A percentile compares a stretch with the other conserved stretches of the same genome.
Conservation (phyloP, 1,139 yeast species). For the Saccharomyces hybrid region DNA sequence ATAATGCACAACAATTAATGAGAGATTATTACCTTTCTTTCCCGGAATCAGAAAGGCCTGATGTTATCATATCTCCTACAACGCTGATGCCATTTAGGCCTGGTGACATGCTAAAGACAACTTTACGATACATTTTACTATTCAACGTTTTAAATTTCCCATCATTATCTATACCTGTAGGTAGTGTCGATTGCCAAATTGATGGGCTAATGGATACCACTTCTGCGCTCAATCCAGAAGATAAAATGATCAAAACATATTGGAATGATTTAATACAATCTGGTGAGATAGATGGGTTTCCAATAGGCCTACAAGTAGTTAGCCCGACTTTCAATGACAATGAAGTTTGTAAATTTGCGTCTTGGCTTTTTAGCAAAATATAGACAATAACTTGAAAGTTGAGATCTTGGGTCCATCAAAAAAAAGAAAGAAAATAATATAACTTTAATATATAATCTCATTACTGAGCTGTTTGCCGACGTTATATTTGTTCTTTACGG, state of each 20-base stretch:
- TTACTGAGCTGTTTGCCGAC: constrained; percentile 10
- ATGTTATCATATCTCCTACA: constrained; percentile 9
- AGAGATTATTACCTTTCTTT: constrained; percentile 12
- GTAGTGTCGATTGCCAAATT: constrained; percentile 37
- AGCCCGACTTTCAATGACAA: constrained; percentile 43
- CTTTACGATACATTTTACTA: constrained; percentile 38
- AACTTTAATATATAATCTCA: constrained; percentile 15
- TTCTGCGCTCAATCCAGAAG: constrained; percentile 27
- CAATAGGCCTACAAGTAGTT: constrained; percentile 41
- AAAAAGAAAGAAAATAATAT: neutral
- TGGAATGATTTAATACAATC: constrained; percentile 32
- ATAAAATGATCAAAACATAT: constrained; percentile 27
- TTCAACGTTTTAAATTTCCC: constrained; percentile 48
- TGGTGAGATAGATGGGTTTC: constrained; percentile 38
- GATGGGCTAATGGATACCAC: constrained; percentile 32
- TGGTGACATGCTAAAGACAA: constrained; percentile 23
- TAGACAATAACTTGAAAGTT: neutral
- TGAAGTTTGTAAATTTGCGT: constrained; percentile 35
- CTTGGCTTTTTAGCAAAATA: constrained; percentile 6
- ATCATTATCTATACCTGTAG: constrained; percentile 46
- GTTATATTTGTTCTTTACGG: constrained; percentile 13
- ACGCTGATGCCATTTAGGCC: constrained; percentile 25
- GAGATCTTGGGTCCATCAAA: neutral
- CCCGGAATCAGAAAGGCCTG: constrained; percentile 9
- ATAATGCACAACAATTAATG: constrained; percentile 9